These are phyloP conservation scores for maize (Zea mays) DNA, from an alignment of 176 grass and related monocot species.

Conservation along the genomic window DNA sequence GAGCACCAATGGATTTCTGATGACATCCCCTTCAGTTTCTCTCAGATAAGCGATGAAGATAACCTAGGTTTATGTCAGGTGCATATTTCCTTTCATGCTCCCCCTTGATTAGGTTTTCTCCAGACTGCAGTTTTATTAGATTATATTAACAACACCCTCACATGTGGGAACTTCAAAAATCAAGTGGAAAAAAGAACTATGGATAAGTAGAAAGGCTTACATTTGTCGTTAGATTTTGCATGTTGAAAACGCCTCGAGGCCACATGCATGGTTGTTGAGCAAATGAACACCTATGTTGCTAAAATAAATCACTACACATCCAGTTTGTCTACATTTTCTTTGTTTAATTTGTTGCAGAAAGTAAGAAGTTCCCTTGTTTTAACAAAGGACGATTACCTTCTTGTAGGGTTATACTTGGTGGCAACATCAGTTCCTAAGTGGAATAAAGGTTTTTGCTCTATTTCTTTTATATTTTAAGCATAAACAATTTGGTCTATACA, in stretches of 20 bases:
- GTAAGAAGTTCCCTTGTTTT: conserved; percentile 50
- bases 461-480: conserved; percentile 25
- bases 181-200: background rate
- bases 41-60: conserved; percentile 41
- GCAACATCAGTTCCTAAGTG: conserved; percentile 79
- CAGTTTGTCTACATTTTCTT: conserved; percentile 16
- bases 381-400: conserved; percentile 52
- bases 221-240: conserved; percentile 3
- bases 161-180: background rate
- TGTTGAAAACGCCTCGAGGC: background rate
- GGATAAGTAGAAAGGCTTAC: background rate
- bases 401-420: conserved; percentile 88
- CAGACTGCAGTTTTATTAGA: conserved; percentile 7
- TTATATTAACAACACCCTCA: background rate
- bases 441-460: conserved; percentile 68
- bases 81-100: conserved; percentile 27
- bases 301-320: background rate
- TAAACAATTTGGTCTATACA: background rate
- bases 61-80: conserved; percentile 67
- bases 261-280: background rate
- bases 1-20: conserved; percentile 64
- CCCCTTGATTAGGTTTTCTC: conserved; percentile 12
- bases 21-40: conserved; percentile 49
- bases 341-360: conserved; percentile 33
- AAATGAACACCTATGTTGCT: background rate